phyloP scores from a whole-genome alignment of 177 flowering plant genomes.

The Vitis hybrid region DNA sequence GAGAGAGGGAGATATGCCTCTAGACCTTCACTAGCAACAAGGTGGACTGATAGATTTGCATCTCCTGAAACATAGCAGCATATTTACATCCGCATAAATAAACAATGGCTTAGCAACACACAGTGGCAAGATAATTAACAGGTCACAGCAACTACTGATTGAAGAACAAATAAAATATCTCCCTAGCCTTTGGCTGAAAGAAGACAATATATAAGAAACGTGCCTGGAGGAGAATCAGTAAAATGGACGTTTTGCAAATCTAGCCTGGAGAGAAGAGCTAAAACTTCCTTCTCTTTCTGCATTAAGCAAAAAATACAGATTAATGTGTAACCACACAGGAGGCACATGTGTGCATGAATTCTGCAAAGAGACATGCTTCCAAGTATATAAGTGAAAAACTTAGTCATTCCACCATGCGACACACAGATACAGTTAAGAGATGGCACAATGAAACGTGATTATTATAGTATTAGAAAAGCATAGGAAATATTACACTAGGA shows the following conservation, averaged over 20 bases:
- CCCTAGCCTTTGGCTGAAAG: neutral
- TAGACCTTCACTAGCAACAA: conserved; percentile 92
- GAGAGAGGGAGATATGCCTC: conserved; percentile 96
- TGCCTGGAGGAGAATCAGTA: conserved; percentile 69
- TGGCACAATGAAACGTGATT: too few species aligned
- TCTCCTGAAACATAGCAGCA: conserved; percentile 45
- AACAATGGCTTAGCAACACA: conserved; percentile 8
- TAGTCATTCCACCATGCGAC: too few species aligned
- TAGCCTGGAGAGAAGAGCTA: conserved; percentile 81
- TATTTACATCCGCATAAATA: conserved; percentile 10
- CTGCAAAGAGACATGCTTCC: too few species aligned
- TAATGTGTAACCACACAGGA: neutral
- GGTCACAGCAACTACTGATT: neutral
- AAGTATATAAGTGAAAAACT: too few species aligned
- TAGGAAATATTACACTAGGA: too few species aligned
- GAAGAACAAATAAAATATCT: neutral
- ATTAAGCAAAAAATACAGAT: conserved; percentile 12
- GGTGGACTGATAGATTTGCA: conserved; percentile 84
- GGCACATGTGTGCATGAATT: too few species aligned
- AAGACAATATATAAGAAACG: conserved; percentile 11
- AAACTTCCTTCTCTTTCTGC: conserved; percentile 84
- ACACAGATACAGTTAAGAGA: too few species aligned
- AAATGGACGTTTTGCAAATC: conserved; percentile 65
- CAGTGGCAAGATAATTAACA: neutral
- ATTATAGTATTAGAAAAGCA: too few species aligned